phyloP scores from a whole-genome alignment of 306 rosid genomes.

The Castanea crenata region DNA sequence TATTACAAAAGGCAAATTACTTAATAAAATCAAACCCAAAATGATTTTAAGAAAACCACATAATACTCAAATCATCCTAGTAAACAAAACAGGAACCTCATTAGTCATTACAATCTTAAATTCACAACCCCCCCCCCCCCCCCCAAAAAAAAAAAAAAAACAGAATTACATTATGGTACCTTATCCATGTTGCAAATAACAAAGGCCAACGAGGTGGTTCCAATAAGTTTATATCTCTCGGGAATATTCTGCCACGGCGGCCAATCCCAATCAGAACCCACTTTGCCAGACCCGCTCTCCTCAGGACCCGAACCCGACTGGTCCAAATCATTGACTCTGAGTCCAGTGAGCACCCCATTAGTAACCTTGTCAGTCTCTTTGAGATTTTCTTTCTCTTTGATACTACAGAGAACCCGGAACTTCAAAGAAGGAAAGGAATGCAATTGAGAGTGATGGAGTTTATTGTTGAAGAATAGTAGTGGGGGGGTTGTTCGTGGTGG shows the following conservation, averaged over 20 bases:
- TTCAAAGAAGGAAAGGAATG: conserved; percentile 31
- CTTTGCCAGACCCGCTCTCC: conserved; percentile 18
- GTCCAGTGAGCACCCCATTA: conserved; percentile 36
- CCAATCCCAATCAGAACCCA: conserved; percentile 45
- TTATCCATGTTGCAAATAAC: conserved; percentile 97
- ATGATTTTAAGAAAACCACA: background rate
- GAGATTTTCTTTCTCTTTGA: conserved; percentile 41
- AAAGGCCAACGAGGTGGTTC: conserved; percentile 87
- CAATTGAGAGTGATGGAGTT: conserved; percentile 35
- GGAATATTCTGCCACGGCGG: conserved; percentile 96
- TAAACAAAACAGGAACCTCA: background rate
- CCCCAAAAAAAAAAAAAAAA: background rate
- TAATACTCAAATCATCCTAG: background rate
- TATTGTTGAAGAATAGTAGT: conserved; percentile 17
- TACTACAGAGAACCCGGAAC: conserved; percentile 35
- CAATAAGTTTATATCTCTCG: conserved; percentile 75
- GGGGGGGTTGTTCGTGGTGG: conserved; percentile 1
- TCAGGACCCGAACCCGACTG: conserved; percentile 22
- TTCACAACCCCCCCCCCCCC: background rate
- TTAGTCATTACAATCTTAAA: background rate
- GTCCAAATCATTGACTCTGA: conserved; percentile 33
- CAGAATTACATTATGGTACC: conserved; percentile 32
- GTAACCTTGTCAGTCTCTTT: conserved; percentile 31
- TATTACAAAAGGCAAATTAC: too few relatives aligned
- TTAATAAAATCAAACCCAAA: too few relatives aligned